A percentile compares a stretch with the other conserved stretches of the same genome.
Conservation (phyloP, 2,329 filamentous ascomycete species). For the Fusarium sp. region DNA sequence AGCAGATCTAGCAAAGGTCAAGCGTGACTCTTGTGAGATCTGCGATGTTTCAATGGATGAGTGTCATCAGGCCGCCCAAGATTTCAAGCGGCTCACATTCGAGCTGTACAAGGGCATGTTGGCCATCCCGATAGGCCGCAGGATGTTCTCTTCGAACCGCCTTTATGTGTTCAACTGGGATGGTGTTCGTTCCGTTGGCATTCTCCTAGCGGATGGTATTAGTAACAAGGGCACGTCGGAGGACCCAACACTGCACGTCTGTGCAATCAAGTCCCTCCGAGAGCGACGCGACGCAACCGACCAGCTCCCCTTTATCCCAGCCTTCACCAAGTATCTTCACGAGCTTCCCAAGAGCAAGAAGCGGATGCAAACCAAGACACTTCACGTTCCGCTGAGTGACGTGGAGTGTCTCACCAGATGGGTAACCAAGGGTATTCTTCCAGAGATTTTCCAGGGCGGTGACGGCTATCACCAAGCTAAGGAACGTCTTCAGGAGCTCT, state of each 20-base stretch:
- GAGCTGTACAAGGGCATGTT: slow-evolving; percentile 84
- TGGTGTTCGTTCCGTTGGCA: slow-evolving; percentile 83
- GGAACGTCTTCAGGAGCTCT: slow-evolving; percentile 76
- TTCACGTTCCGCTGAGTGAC: slow-evolving; percentile 79
- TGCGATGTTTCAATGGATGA: slow-evolving; percentile 85
- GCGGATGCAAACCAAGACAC: slow-evolving; percentile 75
- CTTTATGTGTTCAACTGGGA: slow-evolving; percentile 89
- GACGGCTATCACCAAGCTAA: slow-evolving; percentile 68
- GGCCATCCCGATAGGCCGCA: slow-evolving; percentile 83
- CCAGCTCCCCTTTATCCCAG: slow-evolving; percentile 83
- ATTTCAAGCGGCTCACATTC: slow-evolving; percentile 81
- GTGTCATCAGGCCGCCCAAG: slow-evolving; percentile 85
- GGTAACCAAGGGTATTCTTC: slow-evolving; percentile 67
- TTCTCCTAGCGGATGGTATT: slow-evolving; percentile 82
- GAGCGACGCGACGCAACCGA: slow-evolving; percentile 83
- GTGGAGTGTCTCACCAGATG: slow-evolving; percentile 87
- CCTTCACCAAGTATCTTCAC: slow-evolving; percentile 76
- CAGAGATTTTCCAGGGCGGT: slow-evolving; percentile 67
- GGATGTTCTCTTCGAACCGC: slow-evolving; percentile 80
- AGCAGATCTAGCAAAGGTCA: slow-evolving; percentile 90
- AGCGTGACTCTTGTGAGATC: slow-evolving; percentile 82
- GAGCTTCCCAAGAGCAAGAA: slow-evolving; percentile 74
- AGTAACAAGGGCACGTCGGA: slow-evolving; percentile 68
- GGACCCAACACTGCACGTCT: slow-evolving; percentile 78
- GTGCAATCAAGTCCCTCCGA: slow-evolving; percentile 79